Evolutionary conservation across 345 rosid species (phyloP).

Genomic region (Kernera saxatilis): DNA sequence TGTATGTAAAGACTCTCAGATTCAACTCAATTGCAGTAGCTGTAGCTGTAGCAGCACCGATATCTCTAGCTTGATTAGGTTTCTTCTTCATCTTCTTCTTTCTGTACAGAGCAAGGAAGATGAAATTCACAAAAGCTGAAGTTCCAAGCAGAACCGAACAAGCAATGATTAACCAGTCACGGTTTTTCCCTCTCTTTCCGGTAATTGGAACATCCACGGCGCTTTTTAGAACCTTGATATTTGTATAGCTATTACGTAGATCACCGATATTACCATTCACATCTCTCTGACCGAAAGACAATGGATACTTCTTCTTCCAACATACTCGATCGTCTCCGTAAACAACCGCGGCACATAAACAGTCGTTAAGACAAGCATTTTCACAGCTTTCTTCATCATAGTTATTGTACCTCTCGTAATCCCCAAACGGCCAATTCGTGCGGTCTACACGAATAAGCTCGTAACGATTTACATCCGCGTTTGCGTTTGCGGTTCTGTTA

Average conservation of each 20-base stretch:
- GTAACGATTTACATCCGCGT: constrained; percentile 21
- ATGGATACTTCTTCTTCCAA: constrained; percentile 50
- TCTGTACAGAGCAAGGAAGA: background rate
- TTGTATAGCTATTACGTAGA: constrained; percentile 18
- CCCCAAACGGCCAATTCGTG: constrained; percentile 33
- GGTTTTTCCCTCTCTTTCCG: background rate
- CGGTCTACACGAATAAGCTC: constrained; percentile 10
- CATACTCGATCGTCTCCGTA: constrained; percentile 11
- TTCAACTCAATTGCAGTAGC: constrained; percentile 25
- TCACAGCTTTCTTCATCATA: constrained; percentile 39
- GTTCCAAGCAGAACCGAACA: constrained; percentile 11
- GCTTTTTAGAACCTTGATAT: constrained; percentile 28
- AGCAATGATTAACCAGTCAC: constrained; percentile 1
- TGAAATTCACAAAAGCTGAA: constrained; percentile 4
- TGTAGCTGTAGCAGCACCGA: background rate
- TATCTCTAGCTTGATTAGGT: background rate
- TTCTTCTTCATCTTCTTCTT: background rate
- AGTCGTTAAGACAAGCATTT: constrained; percentile 42
- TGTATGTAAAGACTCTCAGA: constrained; percentile 35
- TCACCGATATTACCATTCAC: background rate
- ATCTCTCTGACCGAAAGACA: constrained; percentile 35
- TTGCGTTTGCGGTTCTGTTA: background rate
- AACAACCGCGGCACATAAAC: constrained; percentile 50
- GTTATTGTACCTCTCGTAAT: constrained; percentile 25
- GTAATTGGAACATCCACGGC: background rate